These are phyloP conservation scores for Huntiella omanensis DNA, from an alignment of 2,329 filamentous ascomycete species.

Conservation along the genomic window DNA sequence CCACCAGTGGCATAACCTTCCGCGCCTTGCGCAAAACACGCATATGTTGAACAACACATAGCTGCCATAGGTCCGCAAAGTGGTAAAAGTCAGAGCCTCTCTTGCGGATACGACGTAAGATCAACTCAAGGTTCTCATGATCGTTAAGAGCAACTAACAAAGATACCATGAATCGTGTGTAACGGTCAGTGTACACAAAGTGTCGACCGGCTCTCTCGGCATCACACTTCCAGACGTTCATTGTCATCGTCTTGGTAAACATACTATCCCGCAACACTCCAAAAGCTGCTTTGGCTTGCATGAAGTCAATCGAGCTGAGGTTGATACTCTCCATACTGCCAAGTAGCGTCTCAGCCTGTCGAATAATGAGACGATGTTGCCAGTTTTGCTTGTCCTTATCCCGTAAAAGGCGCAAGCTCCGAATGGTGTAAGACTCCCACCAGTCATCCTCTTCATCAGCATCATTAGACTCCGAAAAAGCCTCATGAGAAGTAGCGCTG, in stretches of 20 bases:
- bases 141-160: constrained; percentile 60
- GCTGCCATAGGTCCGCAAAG: constrained; percentile 40
- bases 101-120: constrained; percentile 63
- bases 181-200: constrained; percentile 79
- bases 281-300: constrained; percentile 61
- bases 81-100: constrained; percentile 59
- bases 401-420: constrained; percentile 30
- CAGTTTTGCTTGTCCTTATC: constrained; percentile 82
- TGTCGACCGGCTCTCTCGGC: constrained; percentile 67
- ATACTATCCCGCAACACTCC: constrained; percentile 51
- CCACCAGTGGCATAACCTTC: constrained; percentile 23
- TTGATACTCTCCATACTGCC: constrained; percentile 20
- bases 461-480: constrained; percentile 1
- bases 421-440: constrained; percentile 36
- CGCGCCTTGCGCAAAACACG: constrained; percentile 32
- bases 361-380: constrained; percentile 80
- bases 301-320: constrained; percentile 19
- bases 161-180: constrained; percentile 63
- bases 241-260: constrained; percentile 87
- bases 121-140: constrained; percentile 53
- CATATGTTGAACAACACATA: constrained; percentile 33
- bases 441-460: constrained; percentile 39
- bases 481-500: constrained; percentile 5
- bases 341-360: constrained; percentile 42
- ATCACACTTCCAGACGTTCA: constrained; percentile 91